phyloP scores from a whole-genome alignment of 2,329 filamentous ascomycete genomes.

The Xenoacremonium recifei region DNA sequence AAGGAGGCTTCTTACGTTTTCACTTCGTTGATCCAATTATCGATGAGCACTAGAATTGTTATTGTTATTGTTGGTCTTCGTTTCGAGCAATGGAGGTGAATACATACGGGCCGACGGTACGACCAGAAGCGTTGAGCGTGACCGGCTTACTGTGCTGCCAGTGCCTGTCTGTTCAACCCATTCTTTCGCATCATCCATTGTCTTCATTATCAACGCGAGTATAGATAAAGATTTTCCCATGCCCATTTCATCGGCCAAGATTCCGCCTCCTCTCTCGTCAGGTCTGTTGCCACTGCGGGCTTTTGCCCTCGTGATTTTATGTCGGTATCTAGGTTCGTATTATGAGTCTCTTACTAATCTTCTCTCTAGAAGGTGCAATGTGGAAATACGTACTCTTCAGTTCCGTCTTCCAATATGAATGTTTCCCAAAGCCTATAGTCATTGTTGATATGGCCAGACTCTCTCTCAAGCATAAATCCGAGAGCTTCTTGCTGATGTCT shows the following conservation, averaged over 20 bases:
- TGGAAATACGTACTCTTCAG: slow-evolving; percentile 21
- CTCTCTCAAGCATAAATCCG: slow-evolving; percentile 37
- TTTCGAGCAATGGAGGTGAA: too few relatives aligned
- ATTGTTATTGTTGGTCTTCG: too few relatives aligned
- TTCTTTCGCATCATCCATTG: slow-evolving; percentile 31
- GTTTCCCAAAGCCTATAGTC: slow-evolving; percentile 33
- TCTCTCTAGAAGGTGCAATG: too few relatives aligned
- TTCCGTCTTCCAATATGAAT: slow-evolving; percentile 19
- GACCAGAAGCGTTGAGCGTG: too few relatives aligned
- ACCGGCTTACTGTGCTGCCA: too few relatives aligned
- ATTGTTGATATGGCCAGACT: slow-evolving; percentile 31
- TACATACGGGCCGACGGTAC: too few relatives aligned
- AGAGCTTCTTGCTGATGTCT: slow-evolving; percentile 40
- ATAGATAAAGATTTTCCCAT: slow-evolving; percentile 57
- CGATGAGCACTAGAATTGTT: slow-evolving; percentile 38
- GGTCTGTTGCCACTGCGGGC: slow-evolving; percentile 25
- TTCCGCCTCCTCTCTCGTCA: slow-evolving; percentile 39
- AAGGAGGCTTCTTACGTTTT: slow-evolving; percentile 24
- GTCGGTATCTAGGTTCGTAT: slow-evolving; percentile 28
- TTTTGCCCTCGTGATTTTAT: slow-evolving; percentile 36
- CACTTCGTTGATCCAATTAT: slow-evolving; percentile 40
- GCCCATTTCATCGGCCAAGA: slow-evolving; percentile 62
- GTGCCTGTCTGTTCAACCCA: too few relatives aligned
- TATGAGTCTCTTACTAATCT: not conserved
- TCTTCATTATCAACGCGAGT: slow-evolving; percentile 46